These are phyloP conservation scores for Dryas drummondii DNA, from an alignment of 306 rosid genomes.

Conservation along the genomic window DNA sequence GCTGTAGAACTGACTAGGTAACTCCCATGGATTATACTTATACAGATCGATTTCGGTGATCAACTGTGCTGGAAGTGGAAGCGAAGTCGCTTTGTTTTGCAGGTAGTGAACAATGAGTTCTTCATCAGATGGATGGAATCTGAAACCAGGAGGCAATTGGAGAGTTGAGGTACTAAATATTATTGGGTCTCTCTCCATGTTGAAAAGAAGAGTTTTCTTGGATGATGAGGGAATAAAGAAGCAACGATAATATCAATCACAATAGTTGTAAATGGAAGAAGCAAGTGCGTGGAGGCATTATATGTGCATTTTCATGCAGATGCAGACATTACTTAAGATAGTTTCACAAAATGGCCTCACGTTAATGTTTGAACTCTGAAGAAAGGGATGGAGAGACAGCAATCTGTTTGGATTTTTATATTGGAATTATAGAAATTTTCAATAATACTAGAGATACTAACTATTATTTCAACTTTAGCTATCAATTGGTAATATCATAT, in stretches of 20 bases:
- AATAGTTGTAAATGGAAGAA: conserved; percentile 26
- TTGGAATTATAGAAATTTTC: neutral
- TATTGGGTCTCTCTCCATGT: conserved; percentile 40
- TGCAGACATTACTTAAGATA: conserved; percentile 24
- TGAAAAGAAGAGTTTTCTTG: conserved; percentile 7
- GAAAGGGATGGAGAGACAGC: conserved; percentile 29
- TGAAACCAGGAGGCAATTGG: conserved; percentile 73
- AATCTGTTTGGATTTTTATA: conserved; percentile 36
- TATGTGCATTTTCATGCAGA: conserved; percentile 49
- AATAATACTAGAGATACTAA: no score
- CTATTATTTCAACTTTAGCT: no score
- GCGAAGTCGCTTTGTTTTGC: conserved; percentile 51
- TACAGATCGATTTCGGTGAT: conserved; percentile 68
- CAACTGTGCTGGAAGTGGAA: conserved; percentile 64
- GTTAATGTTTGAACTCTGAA: conserved; percentile 30
- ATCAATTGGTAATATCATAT: no score
- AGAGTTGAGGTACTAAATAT: conserved; percentile 12
- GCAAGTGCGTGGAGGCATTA: conserved; percentile 23
- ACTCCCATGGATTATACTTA: conserved; percentile 75
- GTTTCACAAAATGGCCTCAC: conserved; percentile 31
- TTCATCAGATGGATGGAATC: conserved; percentile 83
- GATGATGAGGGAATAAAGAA: conserved; percentile 32
- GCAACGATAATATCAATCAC: conserved; percentile 44
- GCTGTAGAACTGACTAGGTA: conserved; percentile 55
- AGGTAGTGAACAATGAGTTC: conserved; percentile 84